Evolutionary conservation across 768 basidiomycete genomes (phyloP), one percentile per base, ranked within the genome.

Genomic region (Royoungia palumana): DNA sequence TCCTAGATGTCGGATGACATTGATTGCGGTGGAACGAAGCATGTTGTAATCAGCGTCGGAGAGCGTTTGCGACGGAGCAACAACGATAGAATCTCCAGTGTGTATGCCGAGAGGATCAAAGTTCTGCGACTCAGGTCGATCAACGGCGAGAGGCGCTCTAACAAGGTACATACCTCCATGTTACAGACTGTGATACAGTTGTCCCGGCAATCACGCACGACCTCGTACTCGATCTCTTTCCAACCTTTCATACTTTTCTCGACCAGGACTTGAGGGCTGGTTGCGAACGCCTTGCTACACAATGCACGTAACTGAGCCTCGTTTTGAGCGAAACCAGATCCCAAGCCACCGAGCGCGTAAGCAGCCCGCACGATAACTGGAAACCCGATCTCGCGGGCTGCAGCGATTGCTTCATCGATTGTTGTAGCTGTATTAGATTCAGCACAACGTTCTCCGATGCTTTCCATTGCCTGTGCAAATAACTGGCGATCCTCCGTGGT

Each of bases 181-280:
- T 99, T 99, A 73, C 95, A 99, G 54, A 98, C 95, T 1, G 94
- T 95, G 72, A 98, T 98, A 66, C 95, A 98, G 66, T 99, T 99
- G 65, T 98, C 91, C 54, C 90, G 79, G 73, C 94, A 97, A 70
- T 99, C 95, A 50, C 95, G 80, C 11, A 98, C 95, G 42, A 99
- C 95, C 66, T 99, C 95, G 60, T 99, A 99, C 73, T 99, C 95
- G 57, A 99, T 95, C 75, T 99, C 95, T 72, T 99, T 98, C 95
- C 95, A 99, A 3, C 95, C 95, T 72, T 98, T 98, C 95, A 98
- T 98, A 60, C 90, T 94, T 78, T 85, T 94, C 77, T 99, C 96
- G 14, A 99, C 93, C n/a, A 99, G 77, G 0, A 99, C 94, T 70
- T 98, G 96, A 37, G 95, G 94, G 59, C 91, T 94, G 13, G 93